These are phyloP conservation scores for Sanghuangporus baumii DNA, from an alignment of 1,284 basidiomycete species.

Conservation along the genomic window DNA sequence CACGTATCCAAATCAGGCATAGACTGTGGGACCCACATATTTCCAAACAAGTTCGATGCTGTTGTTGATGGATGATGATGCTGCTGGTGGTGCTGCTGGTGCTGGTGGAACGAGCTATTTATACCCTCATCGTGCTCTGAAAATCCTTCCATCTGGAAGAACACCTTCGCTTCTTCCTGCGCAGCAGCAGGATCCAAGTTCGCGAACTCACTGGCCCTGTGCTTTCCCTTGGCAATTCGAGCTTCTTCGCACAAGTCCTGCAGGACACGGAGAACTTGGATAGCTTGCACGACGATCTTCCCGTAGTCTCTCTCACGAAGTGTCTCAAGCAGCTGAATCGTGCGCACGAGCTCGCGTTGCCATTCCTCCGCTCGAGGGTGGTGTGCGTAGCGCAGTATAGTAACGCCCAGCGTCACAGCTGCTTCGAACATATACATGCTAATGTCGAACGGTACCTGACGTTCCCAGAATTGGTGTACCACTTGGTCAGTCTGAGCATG, in stretches of 20 bases:
- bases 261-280: conserved; percentile 3
- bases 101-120: too few relatives aligned
- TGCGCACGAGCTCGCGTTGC: background rate
- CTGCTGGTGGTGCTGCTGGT: too few relatives aligned
- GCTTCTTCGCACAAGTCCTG: background rate
- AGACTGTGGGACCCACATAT: background rate
- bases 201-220: background rate
- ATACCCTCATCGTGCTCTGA: background rate
- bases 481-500: conserved; percentile 14
- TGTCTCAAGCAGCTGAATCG: conserved; percentile 9
- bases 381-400: background rate
- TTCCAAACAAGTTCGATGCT: background rate
- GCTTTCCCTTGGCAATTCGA: background rate
- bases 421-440: conserved; percentile 30
- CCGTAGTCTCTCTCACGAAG: conserved; percentile 4
- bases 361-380: conserved; percentile 4
- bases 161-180: background rate
- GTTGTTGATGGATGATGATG: too few relatives aligned
- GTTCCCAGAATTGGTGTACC: conserved; percentile 21
- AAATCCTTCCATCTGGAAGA: background rate
- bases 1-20: background rate
- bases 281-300: conserved; percentile 7
- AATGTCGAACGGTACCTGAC: conserved; percentile 21
- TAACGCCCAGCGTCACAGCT: conserved; percentile 23
- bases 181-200: background rate